phyloP scores from a whole-genome alignment of 2,329 filamentous ascomycete species.

The Aspergillus novofumigatus region DNA sequence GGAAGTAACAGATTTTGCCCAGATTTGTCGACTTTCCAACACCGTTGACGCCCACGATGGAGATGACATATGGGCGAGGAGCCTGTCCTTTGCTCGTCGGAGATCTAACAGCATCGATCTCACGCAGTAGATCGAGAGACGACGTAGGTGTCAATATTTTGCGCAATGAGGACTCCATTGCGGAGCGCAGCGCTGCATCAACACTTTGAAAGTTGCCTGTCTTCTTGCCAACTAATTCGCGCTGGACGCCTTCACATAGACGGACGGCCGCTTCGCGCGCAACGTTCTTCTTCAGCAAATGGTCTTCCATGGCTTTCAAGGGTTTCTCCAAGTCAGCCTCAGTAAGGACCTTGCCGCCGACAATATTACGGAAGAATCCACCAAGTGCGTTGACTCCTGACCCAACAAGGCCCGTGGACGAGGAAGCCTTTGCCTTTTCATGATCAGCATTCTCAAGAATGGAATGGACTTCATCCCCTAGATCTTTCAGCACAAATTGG shows the following conservation, averaged over 20 bases:
- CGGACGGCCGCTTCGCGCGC: conserved; percentile 89
- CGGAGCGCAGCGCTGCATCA: conserved; percentile 74
- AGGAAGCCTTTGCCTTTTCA: conserved; percentile 48
- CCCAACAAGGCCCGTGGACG: conserved; percentile 65
- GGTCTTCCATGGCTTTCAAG: conserved; percentile 93
- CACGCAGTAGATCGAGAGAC: conserved; percentile 87
- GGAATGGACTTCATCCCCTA: conserved; percentile 87
- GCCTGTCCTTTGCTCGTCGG: conserved; percentile 61
- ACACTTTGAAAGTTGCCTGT: conserved; percentile 89
- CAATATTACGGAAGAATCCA: conserved; percentile 87
- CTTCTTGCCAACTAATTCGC: conserved; percentile 83
- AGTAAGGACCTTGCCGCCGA: conserved; percentile 88
- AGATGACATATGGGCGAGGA: conserved; percentile 88
- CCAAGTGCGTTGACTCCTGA: conserved; percentile 78
- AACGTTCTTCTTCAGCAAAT: conserved; percentile 92
- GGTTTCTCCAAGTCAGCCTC: conserved; percentile 86
- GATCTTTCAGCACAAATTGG: conserved; percentile 87
- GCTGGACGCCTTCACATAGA: conserved; percentile 85
- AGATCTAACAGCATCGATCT: conserved; percentile 75
- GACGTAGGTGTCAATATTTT: conserved; percentile 96
- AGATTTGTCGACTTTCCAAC: conserved; percentile 98
- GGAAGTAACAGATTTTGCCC: conserved; percentile 96
- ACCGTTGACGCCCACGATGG: conserved; percentile 96
- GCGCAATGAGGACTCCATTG: conserved; percentile 86
- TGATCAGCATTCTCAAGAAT: conserved; percentile 79